Evolutionary conservation across 75 land plant species (phyloP).

Genomic region (Adiantum capillusveneris): DNA sequence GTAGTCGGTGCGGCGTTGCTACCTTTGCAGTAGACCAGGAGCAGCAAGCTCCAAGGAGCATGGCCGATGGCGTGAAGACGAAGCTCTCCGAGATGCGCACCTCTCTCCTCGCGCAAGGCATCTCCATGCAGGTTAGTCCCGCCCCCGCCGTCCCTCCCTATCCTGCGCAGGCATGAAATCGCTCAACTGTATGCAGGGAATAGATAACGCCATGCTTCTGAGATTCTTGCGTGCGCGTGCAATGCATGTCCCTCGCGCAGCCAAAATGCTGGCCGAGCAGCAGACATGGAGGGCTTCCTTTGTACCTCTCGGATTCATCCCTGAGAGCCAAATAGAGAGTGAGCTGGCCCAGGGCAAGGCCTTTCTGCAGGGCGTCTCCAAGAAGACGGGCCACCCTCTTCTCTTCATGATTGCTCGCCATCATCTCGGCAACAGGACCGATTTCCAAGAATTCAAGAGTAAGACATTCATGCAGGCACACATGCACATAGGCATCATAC

Average conservation of each 20-base stretch:
- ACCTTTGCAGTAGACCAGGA: no score
- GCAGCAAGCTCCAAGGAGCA: no score
- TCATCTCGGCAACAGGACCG: conserved; percentile 37
- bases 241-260: conserved; percentile 37
- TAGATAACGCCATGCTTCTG: conserved; percentile 30
- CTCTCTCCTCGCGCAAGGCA: no score
- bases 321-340: conserved; percentile 27
- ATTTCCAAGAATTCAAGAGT: conserved; percentile 39
- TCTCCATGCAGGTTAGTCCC: no score
- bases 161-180: not conserved
- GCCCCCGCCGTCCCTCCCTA: no score
- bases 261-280: conserved; percentile 47
- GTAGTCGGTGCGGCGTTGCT: no score
- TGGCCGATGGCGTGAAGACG: no score
- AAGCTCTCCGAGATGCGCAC: no score
- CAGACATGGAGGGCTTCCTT: conserved; percentile 42
- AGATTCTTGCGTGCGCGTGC: conserved; percentile 44
- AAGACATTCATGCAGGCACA: not conserved
- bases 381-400: conserved; percentile 31
- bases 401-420: conserved; percentile 22
- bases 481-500: not conserved
- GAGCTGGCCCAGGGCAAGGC: conserved; percentile 33
- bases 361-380: conserved; percentile 32
- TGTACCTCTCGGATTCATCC: conserved; percentile 40
- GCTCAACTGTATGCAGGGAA: conserved; percentile 31